phyloP scores from a whole-genome alignment of 495 filamentous ascomycete species.

The Aspergillus mulundensis region DNA sequence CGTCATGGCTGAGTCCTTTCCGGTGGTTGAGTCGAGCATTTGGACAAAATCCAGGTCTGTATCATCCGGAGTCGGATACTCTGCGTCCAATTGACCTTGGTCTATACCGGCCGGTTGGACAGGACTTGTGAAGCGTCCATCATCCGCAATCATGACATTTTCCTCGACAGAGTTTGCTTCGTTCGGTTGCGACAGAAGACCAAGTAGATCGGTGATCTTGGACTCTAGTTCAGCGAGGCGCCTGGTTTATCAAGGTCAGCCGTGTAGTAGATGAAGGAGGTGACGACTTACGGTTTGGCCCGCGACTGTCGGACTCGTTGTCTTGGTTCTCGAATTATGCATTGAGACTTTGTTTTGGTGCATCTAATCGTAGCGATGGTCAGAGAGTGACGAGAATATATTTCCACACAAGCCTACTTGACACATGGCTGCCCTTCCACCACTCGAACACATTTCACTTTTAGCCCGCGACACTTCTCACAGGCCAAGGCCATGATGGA shows the following conservation, averaged over 20 bases:
- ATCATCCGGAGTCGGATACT: background rate
- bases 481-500: background rate
- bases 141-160: too few species aligned
- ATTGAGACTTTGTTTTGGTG: background rate
- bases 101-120: background rate
- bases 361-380: background rate
- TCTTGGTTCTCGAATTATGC: background rate
- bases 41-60: background rate
- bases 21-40: background rate
- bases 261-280: background rate
- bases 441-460: conserved; percentile 1
- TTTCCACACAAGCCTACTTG: background rate
- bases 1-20: too few species aligned
- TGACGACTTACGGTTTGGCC: background rate
- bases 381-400: background rate
- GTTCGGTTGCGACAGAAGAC: background rate
- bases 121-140: background rate
- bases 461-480: conserved; percentile 5
- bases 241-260: background rate
- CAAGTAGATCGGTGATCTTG: background rate
- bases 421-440: conserved; percentile 1
- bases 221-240: conserved; percentile 1
- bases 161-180: background rate
- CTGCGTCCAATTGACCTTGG: background rate
- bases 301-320: background rate